Evolutionary conservation across 495 filamentous ascomycete species (phyloP).

Genomic region (Ascodesmis nigricans): DNA sequence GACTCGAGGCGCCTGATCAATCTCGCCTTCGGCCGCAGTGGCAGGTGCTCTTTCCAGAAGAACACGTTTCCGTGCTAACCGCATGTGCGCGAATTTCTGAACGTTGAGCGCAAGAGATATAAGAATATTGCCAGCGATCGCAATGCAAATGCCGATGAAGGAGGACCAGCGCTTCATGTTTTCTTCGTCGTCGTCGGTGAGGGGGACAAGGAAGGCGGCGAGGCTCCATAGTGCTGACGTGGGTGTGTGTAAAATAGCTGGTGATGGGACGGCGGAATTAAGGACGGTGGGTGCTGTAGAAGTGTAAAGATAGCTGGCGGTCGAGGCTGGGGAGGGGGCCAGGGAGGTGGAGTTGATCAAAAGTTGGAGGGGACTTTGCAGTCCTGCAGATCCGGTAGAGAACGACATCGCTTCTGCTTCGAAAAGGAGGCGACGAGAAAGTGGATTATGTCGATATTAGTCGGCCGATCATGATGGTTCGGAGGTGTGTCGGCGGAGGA

Average conservation of each 20-base stretch:
- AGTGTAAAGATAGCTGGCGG: too few relatives aligned
- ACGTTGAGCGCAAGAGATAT: constrained; percentile 92
- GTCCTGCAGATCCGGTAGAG: too few relatives aligned
- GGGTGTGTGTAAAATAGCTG: constrained; percentile 1
- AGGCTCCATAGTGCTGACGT: not conserved
- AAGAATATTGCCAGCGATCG: constrained; percentile 73
- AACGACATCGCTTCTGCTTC: too few relatives aligned
- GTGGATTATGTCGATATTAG: too few relatives aligned
- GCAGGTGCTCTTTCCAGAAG: constrained; percentile 26
- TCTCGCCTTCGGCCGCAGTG: not conserved
- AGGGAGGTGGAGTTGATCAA: constrained; percentile 1
- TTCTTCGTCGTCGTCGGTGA: constrained; percentile 22
- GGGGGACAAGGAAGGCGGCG: not conserved
- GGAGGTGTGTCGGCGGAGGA: too few relatives aligned
- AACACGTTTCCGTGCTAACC: constrained; percentile 44
- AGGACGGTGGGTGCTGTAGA: not conserved
- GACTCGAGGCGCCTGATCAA: not conserved
- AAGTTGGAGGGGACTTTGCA: too few relatives aligned
- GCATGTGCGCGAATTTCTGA: constrained; percentile 84
- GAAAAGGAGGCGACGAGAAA: too few relatives aligned
- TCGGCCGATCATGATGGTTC: too few relatives aligned
- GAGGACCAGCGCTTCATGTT: constrained; percentile 62
- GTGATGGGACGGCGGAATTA: not conserved
- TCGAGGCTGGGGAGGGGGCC: constrained; percentile 4
- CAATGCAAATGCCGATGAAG: constrained; percentile 79